phyloP scores from a whole-genome alignment of 225 moss, liverwort and hornwort genomes.

The Bryum argenteum region DNA sequence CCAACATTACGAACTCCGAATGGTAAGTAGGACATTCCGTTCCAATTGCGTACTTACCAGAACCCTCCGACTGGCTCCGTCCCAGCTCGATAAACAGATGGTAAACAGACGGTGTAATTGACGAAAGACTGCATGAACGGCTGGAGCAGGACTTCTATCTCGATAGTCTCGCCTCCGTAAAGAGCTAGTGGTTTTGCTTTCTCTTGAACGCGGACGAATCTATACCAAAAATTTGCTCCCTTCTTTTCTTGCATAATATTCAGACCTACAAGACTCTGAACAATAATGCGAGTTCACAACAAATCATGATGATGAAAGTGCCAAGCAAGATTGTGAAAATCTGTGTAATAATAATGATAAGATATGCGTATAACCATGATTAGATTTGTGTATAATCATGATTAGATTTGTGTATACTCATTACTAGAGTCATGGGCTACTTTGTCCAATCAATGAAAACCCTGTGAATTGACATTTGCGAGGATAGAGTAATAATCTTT shows the following conservation, averaged over 20 bases:
- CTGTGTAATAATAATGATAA: no score
- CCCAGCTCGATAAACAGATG: no score
- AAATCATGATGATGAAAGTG: constrained; percentile 1
- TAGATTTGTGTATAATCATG: no score
- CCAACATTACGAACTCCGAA: no score
- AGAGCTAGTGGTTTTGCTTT: constrained; percentile 97
- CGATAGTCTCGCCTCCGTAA: constrained; percentile 82
- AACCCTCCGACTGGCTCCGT: no score
- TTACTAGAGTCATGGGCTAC: no score
- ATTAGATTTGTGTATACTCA: no score
- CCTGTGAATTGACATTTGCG: no score
- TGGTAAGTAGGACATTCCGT: no score
- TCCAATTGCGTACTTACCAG: constrained; percentile 42
- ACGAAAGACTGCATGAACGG: constrained; percentile 83
- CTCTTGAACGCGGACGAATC: constrained; percentile 72
- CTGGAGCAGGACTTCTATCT: constrained; percentile 71
- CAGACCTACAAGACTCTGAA: constrained; percentile 80
- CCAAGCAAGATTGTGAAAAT: constrained; percentile 16
- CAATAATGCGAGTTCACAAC: constrained; percentile 5
- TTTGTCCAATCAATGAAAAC: no score
- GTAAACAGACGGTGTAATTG: constrained; percentile 76
- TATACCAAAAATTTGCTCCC: constrained; percentile 85
- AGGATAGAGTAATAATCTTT: no score
- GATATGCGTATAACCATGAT: no score
- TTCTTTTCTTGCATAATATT: constrained; percentile 90